phyloP scores from a whole-genome alignment of 2,329 filamentous ascomycete genomes.

The Atkinsonella texensis region DNA sequence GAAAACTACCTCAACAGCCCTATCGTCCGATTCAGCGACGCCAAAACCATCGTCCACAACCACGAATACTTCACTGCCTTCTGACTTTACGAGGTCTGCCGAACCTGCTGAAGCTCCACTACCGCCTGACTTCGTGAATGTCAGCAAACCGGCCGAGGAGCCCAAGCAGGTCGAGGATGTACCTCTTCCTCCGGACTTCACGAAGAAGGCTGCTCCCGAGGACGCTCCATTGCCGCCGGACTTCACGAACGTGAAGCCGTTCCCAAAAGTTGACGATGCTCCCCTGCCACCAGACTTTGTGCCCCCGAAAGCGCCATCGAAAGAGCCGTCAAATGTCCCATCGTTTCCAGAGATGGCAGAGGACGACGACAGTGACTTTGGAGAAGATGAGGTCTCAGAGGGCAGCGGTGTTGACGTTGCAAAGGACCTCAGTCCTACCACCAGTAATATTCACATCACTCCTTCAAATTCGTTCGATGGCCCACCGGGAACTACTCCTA shows the following conservation, averaged over 20 bases:
- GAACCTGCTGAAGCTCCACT: slow-evolving; percentile 14
- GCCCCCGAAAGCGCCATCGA: slow-evolving; percentile 18
- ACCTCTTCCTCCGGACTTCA: slow-evolving; percentile 9
- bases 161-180: slow-evolving; percentile 12
- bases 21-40: slow-evolving; percentile 25
- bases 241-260: slow-evolving; percentile 12
- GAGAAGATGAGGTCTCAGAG: slow-evolving; percentile 37
- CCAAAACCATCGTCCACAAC: slow-evolving; percentile 10
- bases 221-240: slow-evolving; percentile 22
- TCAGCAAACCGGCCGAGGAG: slow-evolving; percentile 13
- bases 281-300: slow-evolving; percentile 29
- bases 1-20: slow-evolving; percentile 27
- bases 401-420: slow-evolving; percentile 53
- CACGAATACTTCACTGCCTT: slow-evolving; percentile 7
- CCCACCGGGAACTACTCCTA: slow-evolving; percentile 26
- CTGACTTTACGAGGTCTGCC: slow-evolving; percentile 2
- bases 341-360: slow-evolving; percentile 29
- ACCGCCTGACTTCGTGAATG: slow-evolving; percentile 21
- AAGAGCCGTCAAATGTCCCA: slow-evolving; percentile 21
- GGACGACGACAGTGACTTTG: slow-evolving; percentile 21
- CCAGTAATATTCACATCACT: slow-evolving; percentile 30
- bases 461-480: slow-evolving; percentile 48
- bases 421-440: slow-evolving; percentile 48
- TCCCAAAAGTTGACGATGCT: slow-evolving; percentile 23
- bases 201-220: slow-evolving; percentile 19